Evolutionary conservation across 352 stramenopile genomes (phyloP).

Genomic region (Phytophthora nicotianae): DNA sequence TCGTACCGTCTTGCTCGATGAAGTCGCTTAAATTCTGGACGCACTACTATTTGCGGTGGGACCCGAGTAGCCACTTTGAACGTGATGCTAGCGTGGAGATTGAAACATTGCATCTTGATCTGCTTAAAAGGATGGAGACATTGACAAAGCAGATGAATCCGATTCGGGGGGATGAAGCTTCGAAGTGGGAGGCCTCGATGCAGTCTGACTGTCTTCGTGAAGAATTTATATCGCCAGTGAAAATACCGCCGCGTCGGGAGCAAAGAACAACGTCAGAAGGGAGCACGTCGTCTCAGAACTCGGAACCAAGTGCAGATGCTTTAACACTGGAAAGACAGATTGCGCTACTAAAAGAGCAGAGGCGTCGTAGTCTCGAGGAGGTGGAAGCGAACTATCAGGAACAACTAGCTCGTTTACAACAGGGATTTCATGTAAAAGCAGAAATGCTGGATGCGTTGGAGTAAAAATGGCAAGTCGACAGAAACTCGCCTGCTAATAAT

Average conservation of each 20-base stretch:
- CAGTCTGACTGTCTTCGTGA: slow-evolving; percentile 10
- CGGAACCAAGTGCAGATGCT: slow-evolving; percentile 17
- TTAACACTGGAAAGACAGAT: slow-evolving; percentile 41
- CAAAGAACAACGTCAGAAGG: slow-evolving; percentile 29
- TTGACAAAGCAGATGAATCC: slow-evolving; percentile 31
- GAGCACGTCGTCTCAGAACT: slow-evolving; percentile 38
- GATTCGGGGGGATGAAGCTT: slow-evolving; percentile 34
- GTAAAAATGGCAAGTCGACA: too few relatives aligned
- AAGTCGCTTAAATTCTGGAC: slow-evolving; percentile 80
- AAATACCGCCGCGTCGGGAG: slow-evolving; percentile 2
- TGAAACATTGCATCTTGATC: slow-evolving; percentile 60
- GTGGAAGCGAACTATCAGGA: slow-evolving; percentile 51
- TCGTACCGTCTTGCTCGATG: slow-evolving; percentile 70
- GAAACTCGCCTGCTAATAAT: too few relatives aligned
- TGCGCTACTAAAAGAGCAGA: slow-evolving; percentile 39
- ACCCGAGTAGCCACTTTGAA: slow-evolving; percentile 60
- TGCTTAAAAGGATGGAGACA: slow-evolving; percentile 42
- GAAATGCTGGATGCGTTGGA: too few relatives aligned
- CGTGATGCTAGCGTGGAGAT: slow-evolving; percentile 65
- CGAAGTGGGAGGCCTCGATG: slow-evolving; percentile 39
- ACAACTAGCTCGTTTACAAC: slow-evolving; percentile 23
- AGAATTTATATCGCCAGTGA: slow-evolving; percentile 11
- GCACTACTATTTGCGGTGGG: slow-evolving; percentile 83
- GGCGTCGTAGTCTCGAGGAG: slow-evolving; percentile 31
- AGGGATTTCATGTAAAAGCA: too few relatives aligned